Evolutionary conservation across 306 rosid species (phyloP).

Genomic region (Castanea sativa): DNA sequence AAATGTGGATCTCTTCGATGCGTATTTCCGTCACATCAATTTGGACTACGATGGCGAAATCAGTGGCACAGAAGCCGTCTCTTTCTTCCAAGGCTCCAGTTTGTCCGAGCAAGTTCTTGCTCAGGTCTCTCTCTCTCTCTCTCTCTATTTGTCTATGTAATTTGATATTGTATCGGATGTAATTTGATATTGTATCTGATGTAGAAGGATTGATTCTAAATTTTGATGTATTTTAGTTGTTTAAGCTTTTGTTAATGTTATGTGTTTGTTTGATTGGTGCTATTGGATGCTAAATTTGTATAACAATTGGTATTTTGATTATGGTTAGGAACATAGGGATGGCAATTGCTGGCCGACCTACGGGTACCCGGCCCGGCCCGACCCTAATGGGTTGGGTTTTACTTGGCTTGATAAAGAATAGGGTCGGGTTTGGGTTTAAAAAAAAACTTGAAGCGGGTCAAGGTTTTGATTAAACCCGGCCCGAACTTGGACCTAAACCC

Average conservation of each 20-base stretch:
- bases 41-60: slow-evolving; percentile 96
- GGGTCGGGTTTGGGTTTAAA: too few relatives aligned
- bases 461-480: too few relatives aligned
- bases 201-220: slow-evolving; percentile 15
- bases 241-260: slow-evolving; percentile 8
- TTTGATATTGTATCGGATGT: not conserved
- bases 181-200: too few relatives aligned
- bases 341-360: too few relatives aligned
- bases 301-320: not conserved
- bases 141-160: not conserved
- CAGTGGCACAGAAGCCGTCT: slow-evolving; percentile 90
- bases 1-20: slow-evolving; percentile 96
- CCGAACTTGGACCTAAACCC: too few relatives aligned
- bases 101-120: slow-evolving; percentile 82
- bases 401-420: too few relatives aligned
- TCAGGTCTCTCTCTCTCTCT: slow-evolving; percentile 46
- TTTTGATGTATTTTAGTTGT: slow-evolving; percentile 4
- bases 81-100: slow-evolving; percentile 96
- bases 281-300: too few relatives aligned
- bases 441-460: too few relatives aligned
- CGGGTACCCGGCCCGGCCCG: too few relatives aligned
- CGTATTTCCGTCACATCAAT: slow-evolving; percentile 88
- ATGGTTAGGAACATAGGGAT: not conserved
- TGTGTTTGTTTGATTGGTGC: not conserved
- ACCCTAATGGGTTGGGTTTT: too few relatives aligned